Evolutionary conservation across 2,329 filamentous ascomycete genomes (phyloP).

Genomic region (Penicillium sp.): DNA sequence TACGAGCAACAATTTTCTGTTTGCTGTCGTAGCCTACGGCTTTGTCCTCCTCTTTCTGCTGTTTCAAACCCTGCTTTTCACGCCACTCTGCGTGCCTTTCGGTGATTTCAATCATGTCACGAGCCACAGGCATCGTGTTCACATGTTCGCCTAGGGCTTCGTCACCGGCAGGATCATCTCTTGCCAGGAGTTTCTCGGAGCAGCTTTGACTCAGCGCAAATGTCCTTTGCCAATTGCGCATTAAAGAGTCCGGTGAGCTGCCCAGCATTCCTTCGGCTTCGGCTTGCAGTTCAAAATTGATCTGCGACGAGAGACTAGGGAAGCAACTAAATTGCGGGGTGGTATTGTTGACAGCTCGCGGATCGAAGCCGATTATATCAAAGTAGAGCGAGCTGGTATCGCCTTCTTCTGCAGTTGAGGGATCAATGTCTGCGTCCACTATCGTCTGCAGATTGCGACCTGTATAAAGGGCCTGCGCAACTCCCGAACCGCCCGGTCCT

Average conservation of each 20-base stretch:
- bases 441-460: conserved; percentile 36
- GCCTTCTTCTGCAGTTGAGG: background rate
- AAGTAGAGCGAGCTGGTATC: conserved; percentile 23
- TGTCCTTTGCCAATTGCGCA: conserved; percentile 31
- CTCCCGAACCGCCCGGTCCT: conserved; percentile 45
- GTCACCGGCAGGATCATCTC: conserved; percentile 10
- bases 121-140: conserved; percentile 31
- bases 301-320: conserved; percentile 25
- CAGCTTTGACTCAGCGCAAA: conserved; percentile 31
- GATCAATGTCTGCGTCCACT: conserved; percentile 30
- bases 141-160: conserved; percentile 30
- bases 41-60: conserved; percentile 19
- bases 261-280: conserved; percentile 36
- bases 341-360: conserved; percentile 42
- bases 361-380: conserved; percentile 45
- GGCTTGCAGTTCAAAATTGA: conserved; percentile 31
- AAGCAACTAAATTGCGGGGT: conserved; percentile 40
- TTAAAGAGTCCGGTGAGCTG: conserved; percentile 24
- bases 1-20: conserved; percentile 22
- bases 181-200: conserved; percentile 21
- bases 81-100: conserved; percentile 39
- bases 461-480: conserved; percentile 28
- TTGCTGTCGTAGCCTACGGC: conserved; percentile 18
- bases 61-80: conserved; percentile 26
- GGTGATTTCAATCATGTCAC: conserved; percentile 34